Evolutionary conservation across 129 eudicot species (phyloP), one percentile per base, ranked within the genome.

Genomic region (Flaveria bidentis): DNA sequence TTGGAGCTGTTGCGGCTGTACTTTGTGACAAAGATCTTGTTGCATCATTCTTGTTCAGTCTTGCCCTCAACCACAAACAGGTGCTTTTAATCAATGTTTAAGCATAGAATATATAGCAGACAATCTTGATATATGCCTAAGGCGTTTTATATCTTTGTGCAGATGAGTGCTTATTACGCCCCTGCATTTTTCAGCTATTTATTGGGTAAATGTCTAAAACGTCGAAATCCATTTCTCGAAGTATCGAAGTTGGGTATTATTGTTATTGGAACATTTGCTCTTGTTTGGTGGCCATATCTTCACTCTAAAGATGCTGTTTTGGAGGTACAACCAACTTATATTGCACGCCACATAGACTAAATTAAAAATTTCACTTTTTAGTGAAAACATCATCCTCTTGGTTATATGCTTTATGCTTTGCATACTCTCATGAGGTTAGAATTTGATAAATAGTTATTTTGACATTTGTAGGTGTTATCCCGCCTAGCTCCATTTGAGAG

Each of bases 401-500:
- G 42, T 26, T 62, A 62, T 23, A 57, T 42, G 16, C 7, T 61
- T 45, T 36, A 13, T 60, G 41, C 26, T 73, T 47, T 36, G 56
- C 80, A 67, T 76, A 52, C 55, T 51, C 20, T 75, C 23, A 46
- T 28, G 62, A 51, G 50, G 63, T 36, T 41, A 55, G 25, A 44
- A 9, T 36, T 61, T 13, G 13, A 5, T 33, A 16, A 7, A 44
- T 66, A 5, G 26, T 66, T 68, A 26, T 25, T 73, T 64, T 79
- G 46, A 72, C 71, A 76, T 82, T 22, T 83, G 57, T 83, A 94
- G 99, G 99, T 94, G 76, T 85, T 94, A 60, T 89, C 93, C 56
- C 96, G 99, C 51, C 86, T 94, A 81, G 99, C 97, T 80, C 99
- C 99, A 6, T 94, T 94, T 82, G 99, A 94, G 82, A 94, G 99